phyloP scores from a whole-genome alignment of 2,329 filamentous ascomycete genomes.

The Incumbomyces lentus region DNA sequence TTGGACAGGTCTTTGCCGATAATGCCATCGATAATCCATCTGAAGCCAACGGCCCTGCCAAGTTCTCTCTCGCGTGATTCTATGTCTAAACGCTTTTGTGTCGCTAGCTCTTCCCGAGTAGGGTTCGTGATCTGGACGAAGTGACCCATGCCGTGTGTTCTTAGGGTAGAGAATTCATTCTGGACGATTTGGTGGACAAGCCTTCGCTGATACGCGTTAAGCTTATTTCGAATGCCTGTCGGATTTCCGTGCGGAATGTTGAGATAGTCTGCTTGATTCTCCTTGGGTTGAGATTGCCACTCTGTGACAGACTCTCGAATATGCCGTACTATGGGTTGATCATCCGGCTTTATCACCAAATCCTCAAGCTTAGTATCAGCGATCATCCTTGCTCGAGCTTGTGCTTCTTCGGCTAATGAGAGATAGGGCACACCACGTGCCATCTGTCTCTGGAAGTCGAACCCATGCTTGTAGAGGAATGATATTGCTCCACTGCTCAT shows the following conservation, averaged over 20 bases:
- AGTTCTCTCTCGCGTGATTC: slow-evolving; percentile 23
- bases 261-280: slow-evolving; percentile 29
- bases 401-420: slow-evolving; percentile 47
- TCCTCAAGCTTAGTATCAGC: slow-evolving; percentile 31
- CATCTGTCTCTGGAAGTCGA: slow-evolving; percentile 49
- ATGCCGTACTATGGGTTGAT: slow-evolving; percentile 38
- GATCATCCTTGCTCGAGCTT: slow-evolving; percentile 35
- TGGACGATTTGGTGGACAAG: slow-evolving; percentile 58
- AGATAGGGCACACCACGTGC: slow-evolving; percentile 51
- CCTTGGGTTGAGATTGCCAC: slow-evolving; percentile 34
- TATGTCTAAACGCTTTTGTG: slow-evolving; percentile 23
- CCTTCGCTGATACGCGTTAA: slow-evolving; percentile 53
- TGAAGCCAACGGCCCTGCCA: slow-evolving; percentile 31
- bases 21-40: slow-evolving; percentile 39
- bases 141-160: slow-evolving; percentile 27
- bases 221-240: slow-evolving; percentile 18
- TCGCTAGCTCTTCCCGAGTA: slow-evolving; percentile 25
- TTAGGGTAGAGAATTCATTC: slow-evolving; percentile 43
- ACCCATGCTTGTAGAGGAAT: slow-evolving; percentile 50
- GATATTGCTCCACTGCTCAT: slow-evolving; percentile 48
- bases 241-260: slow-evolving; percentile 32
- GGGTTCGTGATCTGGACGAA: slow-evolving; percentile 34
- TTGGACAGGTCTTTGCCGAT: slow-evolving; percentile 31
- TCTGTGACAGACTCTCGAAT: slow-evolving; percentile 28
- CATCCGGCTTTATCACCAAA: slow-evolving; percentile 44